Evolutionary conservation across 257 asterid species (phyloP).

Genomic region (Pogostemon cablin): DNA sequence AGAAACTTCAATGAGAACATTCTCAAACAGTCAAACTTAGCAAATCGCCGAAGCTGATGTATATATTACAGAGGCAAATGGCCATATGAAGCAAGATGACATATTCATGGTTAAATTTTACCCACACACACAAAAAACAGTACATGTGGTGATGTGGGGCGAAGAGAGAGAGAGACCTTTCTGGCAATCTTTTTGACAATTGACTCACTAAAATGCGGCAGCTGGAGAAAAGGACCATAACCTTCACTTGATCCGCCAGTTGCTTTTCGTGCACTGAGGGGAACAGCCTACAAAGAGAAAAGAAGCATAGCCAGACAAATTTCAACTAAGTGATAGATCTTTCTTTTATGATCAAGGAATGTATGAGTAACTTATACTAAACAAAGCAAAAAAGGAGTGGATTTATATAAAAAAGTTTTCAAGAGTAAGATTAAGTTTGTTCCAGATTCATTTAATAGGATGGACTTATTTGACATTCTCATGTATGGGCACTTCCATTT

Average conservation of each 20-base stretch:
- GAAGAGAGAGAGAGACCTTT: constrained; percentile 58
- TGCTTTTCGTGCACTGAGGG: constrained; percentile 86
- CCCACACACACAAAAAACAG: neutral
- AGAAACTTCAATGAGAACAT: too few species aligned
- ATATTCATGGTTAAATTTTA: neutral
- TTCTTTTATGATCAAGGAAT: constrained; percentile 24
- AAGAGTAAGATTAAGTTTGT: constrained; percentile 4
- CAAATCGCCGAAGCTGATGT: too few species aligned
- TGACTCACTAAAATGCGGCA: constrained; percentile 94
- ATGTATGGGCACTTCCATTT: neutral
- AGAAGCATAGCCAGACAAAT: constrained; percentile 24
- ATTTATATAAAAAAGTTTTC: constrained; percentile 2
- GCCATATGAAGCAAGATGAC: constrained; percentile 10
- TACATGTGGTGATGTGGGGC: neutral
- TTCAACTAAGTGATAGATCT: constrained; percentile 7
- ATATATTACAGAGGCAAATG: neutral
- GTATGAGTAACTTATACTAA: constrained; percentile 14
- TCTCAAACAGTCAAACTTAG: too few species aligned
- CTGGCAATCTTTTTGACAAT: constrained; percentile 84
- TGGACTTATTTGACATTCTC: neutral
- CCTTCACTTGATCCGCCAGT: constrained; percentile 85
- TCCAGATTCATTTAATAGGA: constrained; percentile 8
- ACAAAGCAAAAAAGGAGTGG: constrained; percentile 7
- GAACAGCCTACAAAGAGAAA: constrained; percentile 77
- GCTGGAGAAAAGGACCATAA: constrained; percentile 92